A percentile compares a stretch with the other conserved stretches of the same genome.
Evolutionary conservation across 2,329 filamentous ascomycete genomes (phyloP).

Genomic region (Colletotrichum theobromicola): DNA sequence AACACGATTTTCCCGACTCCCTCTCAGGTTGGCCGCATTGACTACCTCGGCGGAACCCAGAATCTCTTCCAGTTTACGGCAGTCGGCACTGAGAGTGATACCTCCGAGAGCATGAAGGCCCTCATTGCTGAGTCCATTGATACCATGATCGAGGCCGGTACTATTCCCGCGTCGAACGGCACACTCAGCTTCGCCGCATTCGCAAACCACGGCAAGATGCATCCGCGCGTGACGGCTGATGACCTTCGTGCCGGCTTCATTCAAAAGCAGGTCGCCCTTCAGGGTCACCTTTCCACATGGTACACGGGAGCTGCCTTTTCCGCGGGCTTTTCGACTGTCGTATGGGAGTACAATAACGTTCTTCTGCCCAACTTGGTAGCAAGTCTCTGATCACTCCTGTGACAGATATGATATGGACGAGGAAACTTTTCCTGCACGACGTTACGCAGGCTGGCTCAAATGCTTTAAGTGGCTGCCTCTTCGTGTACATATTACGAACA

Average conservation of each 20-base stretch:
- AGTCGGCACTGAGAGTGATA: constrained; percentile 27
- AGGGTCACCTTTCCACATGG: constrained; percentile 48
- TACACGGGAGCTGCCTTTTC: constrained; percentile 48
- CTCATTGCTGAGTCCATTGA: constrained; percentile 31
- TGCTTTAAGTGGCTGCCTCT: too few relatives aligned
- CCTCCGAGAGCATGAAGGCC: constrained; percentile 24
- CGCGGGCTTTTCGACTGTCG: constrained; percentile 33
- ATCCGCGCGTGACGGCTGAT: constrained; percentile 34
- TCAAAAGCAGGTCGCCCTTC: constrained; percentile 42
- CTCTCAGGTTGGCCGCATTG: constrained; percentile 29
- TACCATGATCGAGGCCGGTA: constrained; percentile 30
- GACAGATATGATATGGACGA: neutral
- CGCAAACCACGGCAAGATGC: constrained; percentile 40
- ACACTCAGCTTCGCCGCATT: constrained; percentile 37
- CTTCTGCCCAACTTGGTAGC: constrained; percentile 25
- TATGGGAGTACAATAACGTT: constrained; percentile 37
- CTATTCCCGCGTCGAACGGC: constrained; percentile 23
- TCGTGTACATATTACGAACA: too few relatives aligned
- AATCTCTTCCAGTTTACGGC: constrained; percentile 35
- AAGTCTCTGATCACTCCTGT: neutral
- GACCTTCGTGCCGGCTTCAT: constrained; percentile 46
- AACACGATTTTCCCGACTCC: constrained; percentile 27
- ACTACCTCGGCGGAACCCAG: constrained; percentile 32
- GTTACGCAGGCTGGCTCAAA: too few relatives aligned
- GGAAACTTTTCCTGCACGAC: too few relatives aligned